Evolutionary conservation across 805 yeast genomes (phyloP), one percentile per base, ranked within the genome.

Genomic region (Barnettozyma californica): DNA sequence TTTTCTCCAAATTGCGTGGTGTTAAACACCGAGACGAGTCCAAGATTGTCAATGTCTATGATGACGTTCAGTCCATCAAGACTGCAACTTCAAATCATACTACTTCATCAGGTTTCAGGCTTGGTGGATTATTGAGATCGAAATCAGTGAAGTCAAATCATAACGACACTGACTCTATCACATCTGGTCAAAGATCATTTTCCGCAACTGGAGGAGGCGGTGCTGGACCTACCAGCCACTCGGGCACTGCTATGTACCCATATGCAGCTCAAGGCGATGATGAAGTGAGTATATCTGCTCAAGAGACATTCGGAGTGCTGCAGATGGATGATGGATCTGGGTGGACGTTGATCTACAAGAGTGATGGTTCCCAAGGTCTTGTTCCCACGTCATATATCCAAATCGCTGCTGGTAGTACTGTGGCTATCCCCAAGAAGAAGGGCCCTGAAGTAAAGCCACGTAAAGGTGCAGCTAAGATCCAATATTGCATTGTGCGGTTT

Each of bases 361-460:
- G 23, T 2, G 76, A 76, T 5, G 80, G 79, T 0, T 64, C 65
- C 9, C 69, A 68, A 38, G 99, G 99, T 0, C 71, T 91, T 36
- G 97, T 91, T 4, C 99, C 99, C 2, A 81, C 95, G 0, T 68
- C 86, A 0, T 92, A 92, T 62, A 65, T 91, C 7, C 81, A 82
- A 52, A 63, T 82, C 2, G 52, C 62, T 26, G 60, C 64, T 23
- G 46, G 53, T 13, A 31, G 40, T 18, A 31, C 37, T 21, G 59
- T 59, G 35, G 29, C 54, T 20, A 10, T 20, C 14, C 19, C 43
- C 8, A 50, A 47, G 48, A 53, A 50, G 39, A 51, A 53, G 26
- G 57, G 59, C 16, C 65, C 57, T 27, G 57, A 52, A 9, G 59
- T 55, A 3, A 50, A 55, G 10, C 58, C 62, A 34, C 47, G 60